Conservation (phyloP, 2,329 filamentous ascomycete genomes). For the Botrytis squamosa region DNA sequence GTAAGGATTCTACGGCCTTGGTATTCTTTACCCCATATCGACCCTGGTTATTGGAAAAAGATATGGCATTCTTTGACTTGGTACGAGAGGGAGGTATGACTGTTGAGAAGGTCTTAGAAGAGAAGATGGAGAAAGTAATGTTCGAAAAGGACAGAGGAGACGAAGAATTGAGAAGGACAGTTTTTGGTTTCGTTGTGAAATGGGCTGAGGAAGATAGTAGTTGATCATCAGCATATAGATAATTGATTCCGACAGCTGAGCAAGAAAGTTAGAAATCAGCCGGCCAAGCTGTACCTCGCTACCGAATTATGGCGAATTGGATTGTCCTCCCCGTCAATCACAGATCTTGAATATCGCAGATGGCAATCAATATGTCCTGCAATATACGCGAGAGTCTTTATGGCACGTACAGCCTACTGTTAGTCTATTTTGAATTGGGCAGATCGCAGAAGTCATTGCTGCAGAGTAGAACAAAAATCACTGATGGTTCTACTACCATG, state of each 20-base stretch:
- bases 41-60: conserved; percentile 83
- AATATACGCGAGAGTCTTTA: not conserved
- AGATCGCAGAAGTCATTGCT: not conserved
- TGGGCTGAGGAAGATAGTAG: conserved; percentile 26
- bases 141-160: conserved; percentile 89
- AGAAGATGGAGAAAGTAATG: conserved; percentile 79
- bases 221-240: not conserved
- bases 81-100: conserved; percentile 67
- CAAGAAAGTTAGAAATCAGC: not conserved
- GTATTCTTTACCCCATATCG: conserved; percentile 95
- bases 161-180: conserved; percentile 75
- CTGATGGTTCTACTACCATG: not conserved
- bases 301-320: not conserved
- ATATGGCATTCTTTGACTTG: conserved; percentile 81
- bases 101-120: conserved; percentile 79
- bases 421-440: not conserved
- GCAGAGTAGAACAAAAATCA: not conserved
- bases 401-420: not conserved
- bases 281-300: no score
- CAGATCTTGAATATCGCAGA: not conserved
- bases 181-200: conserved; percentile 44
- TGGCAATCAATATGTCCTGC: not conserved
- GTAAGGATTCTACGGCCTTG: conserved; percentile 51
- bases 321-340: not conserved
- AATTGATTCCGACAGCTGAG: not conserved